Evolutionary conservation across 2,329 filamentous ascomycete species (phyloP).

Genomic region (Fusarium tjaetaba): DNA sequence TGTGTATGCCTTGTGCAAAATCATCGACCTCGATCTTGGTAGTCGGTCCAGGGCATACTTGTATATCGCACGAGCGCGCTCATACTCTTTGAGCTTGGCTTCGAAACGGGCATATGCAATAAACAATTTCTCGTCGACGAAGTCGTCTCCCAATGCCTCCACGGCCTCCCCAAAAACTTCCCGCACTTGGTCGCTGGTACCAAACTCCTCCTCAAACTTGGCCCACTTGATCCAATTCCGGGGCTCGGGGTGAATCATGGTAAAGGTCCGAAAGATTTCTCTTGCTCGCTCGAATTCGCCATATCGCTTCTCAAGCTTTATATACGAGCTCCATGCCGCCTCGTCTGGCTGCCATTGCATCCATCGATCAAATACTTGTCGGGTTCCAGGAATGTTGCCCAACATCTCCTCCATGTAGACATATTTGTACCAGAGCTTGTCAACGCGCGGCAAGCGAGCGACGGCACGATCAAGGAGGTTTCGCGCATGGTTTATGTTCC

Average conservation of each 20-base stretch:
- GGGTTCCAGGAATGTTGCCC: constrained; percentile 89
- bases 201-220: constrained; percentile 94
- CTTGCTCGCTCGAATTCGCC: constrained; percentile 91
- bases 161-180: constrained; percentile 92
- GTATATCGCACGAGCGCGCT: constrained; percentile 93
- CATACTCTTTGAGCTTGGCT: constrained; percentile 92
- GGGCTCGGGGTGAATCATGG: constrained; percentile 90
- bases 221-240: constrained; percentile 99
- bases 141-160: constrained; percentile 90
- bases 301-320: constrained; percentile 96
- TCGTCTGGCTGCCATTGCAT: constrained; percentile 99
- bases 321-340: constrained; percentile 93
- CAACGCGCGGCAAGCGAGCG: constrained; percentile 86
- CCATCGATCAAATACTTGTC: constrained; percentile 97
- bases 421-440: constrained; percentile 99
- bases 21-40: constrained; percentile 84
- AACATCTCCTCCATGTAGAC: constrained; percentile 99
- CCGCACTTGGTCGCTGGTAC: constrained; percentile 88
- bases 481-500: constrained; percentile 96
- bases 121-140: constrained; percentile 95
- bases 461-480: constrained; percentile 97
- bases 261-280: constrained; percentile 89
- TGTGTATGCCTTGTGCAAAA: constrained; percentile 92
- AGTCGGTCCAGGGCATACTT: constrained; percentile 95
- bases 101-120: constrained; percentile 96